Evolutionary conservation across 2,329 filamentous ascomycete species (phyloP), one percentile per base, ranked within the genome.

Genomic region (Sporothrix brasiliensis): DNA sequence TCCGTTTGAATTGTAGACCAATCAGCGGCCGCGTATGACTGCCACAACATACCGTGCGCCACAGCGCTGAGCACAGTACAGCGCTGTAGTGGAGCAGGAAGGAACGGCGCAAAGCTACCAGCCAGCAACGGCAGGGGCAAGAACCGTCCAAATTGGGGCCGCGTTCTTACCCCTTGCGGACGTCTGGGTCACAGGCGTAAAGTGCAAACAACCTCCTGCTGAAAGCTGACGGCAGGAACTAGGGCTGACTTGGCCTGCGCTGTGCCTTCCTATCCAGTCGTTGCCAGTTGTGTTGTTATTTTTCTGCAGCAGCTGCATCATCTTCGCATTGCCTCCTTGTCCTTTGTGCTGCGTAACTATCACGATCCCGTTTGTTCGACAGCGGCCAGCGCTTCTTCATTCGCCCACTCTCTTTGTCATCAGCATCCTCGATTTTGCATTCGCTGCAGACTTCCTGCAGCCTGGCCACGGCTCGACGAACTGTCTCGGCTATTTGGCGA

Each of bases 201-300:
- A 47, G 58, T n/a, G 50, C 21, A 21, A 21, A 53, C n/a, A 19
- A 27, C 52, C 24, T 11, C 21, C 52, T 54, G 24, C 24, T 27
- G 52, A 54, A 19, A 67, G 65, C 50, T 67, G 65, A 44, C 65
- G 39, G 61, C 30, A 60, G 61, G 61, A n/a, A 44, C 61, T 44
- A 65, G 61, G 41, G 61, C 44, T n/a, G 39, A 19, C 58, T 21
- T 65, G 24, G 44, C n/a, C 63, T 67, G 65, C 30, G 24, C 30
- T 67, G 65, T 53, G 50, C 52, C 66, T 54, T 49, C 52, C 19
- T 53, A n/a, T 24, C 41, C n/a, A 41, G 49, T 67, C 14, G 19
- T 49, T 47, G 49, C 24, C 52, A 54, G 52, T 16, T 34, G 65
- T 56, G 30, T 44, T 68, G 66, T 58, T 68, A 30, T 68, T 58